phyloP scores from a whole-genome alignment of 2,329 filamentous ascomycete genomes.

The Plenodomus biglobosus region DNA sequence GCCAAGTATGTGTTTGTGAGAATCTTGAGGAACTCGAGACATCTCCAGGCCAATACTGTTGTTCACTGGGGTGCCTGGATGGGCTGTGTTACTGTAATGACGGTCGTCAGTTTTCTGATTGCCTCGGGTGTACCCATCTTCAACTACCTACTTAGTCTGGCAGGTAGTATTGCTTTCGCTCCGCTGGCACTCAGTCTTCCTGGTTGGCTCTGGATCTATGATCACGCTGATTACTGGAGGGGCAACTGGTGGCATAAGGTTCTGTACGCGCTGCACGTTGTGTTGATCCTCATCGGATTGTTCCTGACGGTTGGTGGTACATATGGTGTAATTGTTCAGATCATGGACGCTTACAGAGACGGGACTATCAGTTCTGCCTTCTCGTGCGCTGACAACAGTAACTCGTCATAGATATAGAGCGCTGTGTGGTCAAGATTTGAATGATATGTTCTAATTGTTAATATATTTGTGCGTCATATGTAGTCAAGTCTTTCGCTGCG shows the following conservation, averaged over 20 bases:
- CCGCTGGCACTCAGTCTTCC: conserved; percentile 54
- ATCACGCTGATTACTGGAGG: conserved; percentile 48
- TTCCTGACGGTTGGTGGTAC: conserved; percentile 55
- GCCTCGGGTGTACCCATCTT: conserved; percentile 59
- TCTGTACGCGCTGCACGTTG: conserved; percentile 46
- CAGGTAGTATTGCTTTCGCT: conserved; percentile 55
- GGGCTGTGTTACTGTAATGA: conserved; percentile 48
- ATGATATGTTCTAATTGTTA: neutral
- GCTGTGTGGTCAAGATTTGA: neutral
- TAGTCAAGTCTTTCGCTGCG: neutral
- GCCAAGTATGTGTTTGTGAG: conserved; percentile 61
- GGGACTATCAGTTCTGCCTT: conserved; percentile 48
- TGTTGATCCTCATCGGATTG: conserved; percentile 49
- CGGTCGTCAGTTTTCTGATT: conserved; percentile 52
- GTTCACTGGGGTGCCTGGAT: conserved; percentile 63
- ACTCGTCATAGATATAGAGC: conserved; percentile 22
- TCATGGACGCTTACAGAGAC: conserved; percentile 55
- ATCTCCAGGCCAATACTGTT: conserved; percentile 55
- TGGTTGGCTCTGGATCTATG: conserved; percentile 56
- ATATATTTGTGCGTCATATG: no score
- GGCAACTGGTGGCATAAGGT: conserved; percentile 41
- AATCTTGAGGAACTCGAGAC: conserved; percentile 53
- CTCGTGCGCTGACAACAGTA: conserved; percentile 36
- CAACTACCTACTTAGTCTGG: conserved; percentile 54
- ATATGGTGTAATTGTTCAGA: conserved; percentile 54